Percentiles rank a stretch among this genome's conserved stretches.
Conservation (phyloP, 768 basidiomycete genomes). For the Phaffia australis region DNA sequence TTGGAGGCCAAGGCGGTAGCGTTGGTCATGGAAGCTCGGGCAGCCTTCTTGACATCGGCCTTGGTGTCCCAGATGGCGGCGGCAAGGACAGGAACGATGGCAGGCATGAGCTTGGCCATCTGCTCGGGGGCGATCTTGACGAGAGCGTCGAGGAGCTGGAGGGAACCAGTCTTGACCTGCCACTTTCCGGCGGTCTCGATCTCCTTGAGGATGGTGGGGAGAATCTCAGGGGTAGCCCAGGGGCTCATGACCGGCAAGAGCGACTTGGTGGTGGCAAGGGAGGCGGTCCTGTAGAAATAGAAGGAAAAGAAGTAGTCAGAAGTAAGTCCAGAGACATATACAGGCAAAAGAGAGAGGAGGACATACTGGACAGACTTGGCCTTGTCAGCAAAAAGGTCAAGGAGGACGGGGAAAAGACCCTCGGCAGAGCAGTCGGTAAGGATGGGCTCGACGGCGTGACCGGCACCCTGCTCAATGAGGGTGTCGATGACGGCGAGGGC, state of each 20-base stretch:
- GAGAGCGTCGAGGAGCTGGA: slow-evolving; percentile 73
- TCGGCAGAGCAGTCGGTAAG: slow-evolving; percentile 58
- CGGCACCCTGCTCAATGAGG: slow-evolving; percentile 57
- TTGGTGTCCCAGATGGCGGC: slow-evolving; percentile 99
- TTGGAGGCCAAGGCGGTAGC: slow-evolving; percentile 88
- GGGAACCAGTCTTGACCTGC: slow-evolving; percentile 86
- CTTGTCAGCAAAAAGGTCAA: slow-evolving; percentile 93
- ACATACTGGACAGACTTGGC: slow-evolving; percentile 57
- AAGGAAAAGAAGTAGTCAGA: neutral
- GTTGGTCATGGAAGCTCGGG: slow-evolving; percentile 86
- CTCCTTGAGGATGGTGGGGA: slow-evolving; percentile 79
- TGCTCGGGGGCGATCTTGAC: slow-evolving; percentile 70
- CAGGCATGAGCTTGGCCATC: slow-evolving; percentile 79
- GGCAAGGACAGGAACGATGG: slow-evolving; percentile 84
- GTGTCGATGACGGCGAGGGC: slow-evolving; percentile 61
- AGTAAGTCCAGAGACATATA: neutral
- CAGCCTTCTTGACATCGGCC: slow-evolving; percentile 96
- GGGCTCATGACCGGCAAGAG: slow-evolving; percentile 71
- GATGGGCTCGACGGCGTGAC: slow-evolving; percentile 74
- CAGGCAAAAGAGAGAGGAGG: neutral
- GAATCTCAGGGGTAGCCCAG: slow-evolving; percentile 65
- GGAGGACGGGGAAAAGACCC: slow-evolving; percentile 71
- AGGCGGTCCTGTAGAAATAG: slow-evolving; percentile 48
- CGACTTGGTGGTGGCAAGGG: slow-evolving; percentile 67
- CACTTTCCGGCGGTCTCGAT: slow-evolving; percentile 95